Percentiles rank a stretch among this genome's conserved stretches.
Evolutionary conservation across 2,329 filamentous ascomycete species (phyloP).

Genomic region (Calonectria pteridis): DNA sequence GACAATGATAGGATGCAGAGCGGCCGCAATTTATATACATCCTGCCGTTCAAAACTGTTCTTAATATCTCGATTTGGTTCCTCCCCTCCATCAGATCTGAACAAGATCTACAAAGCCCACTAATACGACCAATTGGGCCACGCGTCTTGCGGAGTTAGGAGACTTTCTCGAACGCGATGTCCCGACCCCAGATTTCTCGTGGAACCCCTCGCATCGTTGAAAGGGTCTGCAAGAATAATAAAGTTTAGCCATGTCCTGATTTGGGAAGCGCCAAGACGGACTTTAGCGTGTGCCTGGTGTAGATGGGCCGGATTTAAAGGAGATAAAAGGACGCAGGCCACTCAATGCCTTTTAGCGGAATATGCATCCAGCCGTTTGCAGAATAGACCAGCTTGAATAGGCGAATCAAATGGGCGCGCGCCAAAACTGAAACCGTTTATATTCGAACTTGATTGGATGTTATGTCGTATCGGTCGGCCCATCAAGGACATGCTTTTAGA

Average conservation of each 20-base stretch:
- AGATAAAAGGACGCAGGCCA: background rate
- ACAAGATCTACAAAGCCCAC: background rate
- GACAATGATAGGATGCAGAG: background rate
- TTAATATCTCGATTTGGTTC: too few relatives aligned
- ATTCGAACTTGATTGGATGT: too few relatives aligned
- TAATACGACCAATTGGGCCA: too few relatives aligned
- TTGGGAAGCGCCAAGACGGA: background rate
- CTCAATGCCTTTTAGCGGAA: background rate
- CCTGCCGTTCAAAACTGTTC: too few relatives aligned
- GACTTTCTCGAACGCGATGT: background rate
- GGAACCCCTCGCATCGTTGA: background rate
- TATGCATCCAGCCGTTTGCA: background rate
- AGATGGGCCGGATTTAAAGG: background rate
- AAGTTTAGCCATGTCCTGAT: background rate
- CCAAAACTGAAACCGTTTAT: too few relatives aligned
- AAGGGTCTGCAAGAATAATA: background rate
- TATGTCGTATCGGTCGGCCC: too few relatives aligned
- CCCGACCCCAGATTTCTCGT: background rate
- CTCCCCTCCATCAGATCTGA: too few relatives aligned
- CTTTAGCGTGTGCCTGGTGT: too few relatives aligned
- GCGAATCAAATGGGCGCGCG: background rate
- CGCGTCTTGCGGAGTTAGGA: background rate
- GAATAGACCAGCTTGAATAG: background rate
- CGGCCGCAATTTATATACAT: background rate
- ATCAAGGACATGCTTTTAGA: too few relatives aligned